These are phyloP conservation scores for Scolecobasidium constrictum DNA, from an alignment of 2,329 filamentous ascomycete species.

Conservation along the genomic window DNA sequence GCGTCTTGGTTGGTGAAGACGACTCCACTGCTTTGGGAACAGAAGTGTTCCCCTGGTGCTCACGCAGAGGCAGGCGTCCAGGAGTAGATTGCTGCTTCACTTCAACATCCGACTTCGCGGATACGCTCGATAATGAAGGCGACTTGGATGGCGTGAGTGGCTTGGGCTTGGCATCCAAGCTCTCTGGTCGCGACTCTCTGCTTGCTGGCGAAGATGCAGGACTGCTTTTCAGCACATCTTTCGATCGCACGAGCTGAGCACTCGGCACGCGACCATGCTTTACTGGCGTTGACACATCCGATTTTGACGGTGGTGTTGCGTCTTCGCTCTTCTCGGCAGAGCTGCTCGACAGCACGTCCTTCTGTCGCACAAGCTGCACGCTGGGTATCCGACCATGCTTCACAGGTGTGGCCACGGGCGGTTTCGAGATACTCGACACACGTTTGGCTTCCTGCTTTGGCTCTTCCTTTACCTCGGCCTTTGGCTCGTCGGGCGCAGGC, in stretches of 20 bases:
- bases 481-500: constrained; percentile 5
- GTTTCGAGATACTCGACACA: too few relatives aligned
- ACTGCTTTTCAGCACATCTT: constrained; percentile 24
- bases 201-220: constrained; percentile 12
- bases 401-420: background rate
- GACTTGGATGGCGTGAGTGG: constrained; percentile 22
- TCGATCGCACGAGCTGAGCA: constrained; percentile 21
- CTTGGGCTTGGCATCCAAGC: constrained; percentile 16
- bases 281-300: background rate
- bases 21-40: constrained; percentile 9
- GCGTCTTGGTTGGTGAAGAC: constrained; percentile 9
- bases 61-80: background rate
- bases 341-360: background rate
- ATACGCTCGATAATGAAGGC: constrained; percentile 15
- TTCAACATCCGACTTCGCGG: background rate
- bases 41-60: background rate
- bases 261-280: constrained; percentile 9
- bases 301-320: background rate
- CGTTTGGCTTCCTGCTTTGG: constrained; percentile 3
- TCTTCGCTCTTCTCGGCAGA: too few relatives aligned
- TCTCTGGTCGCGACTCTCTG: background rate
- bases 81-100: background rate
- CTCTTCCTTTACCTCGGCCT: constrained; percentile 5
- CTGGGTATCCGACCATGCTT: background rate
- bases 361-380: too few relatives aligned